These are phyloP conservation scores for Zygosaccharomyces bisporus DNA, from an alignment of 805 yeast genomes.

Conservation along the genomic window DNA sequence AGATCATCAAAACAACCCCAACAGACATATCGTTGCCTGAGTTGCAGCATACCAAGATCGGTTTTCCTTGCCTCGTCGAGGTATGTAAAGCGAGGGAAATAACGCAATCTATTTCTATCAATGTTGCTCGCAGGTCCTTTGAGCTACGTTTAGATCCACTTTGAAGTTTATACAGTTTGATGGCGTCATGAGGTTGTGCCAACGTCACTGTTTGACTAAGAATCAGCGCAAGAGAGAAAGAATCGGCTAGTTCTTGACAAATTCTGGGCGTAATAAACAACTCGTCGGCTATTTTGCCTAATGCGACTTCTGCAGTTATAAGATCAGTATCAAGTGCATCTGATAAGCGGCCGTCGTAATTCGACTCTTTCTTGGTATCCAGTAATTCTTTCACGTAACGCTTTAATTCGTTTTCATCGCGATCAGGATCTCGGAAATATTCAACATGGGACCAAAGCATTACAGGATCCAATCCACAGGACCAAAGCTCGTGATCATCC, in stretches of 20 bases:
- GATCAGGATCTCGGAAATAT: slow-evolving; percentile 25
- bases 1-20: slow-evolving; percentile 52
- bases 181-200: slow-evolving; percentile 2
- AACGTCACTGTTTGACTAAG: slow-evolving; percentile 19
- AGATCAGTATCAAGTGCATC: slow-evolving; percentile 17
- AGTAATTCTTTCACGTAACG: slow-evolving; percentile 11
- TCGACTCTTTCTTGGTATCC: neutral
- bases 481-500: slow-evolving; percentile 91
- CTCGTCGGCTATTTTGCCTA: slow-evolving; percentile 23
- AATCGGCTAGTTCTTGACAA: slow-evolving; percentile 8
- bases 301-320: slow-evolving; percentile 21
- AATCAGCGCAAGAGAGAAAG: slow-evolving; percentile 20
- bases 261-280: slow-evolving; percentile 12
- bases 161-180: slow-evolving; percentile 21
- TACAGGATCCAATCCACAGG: slow-evolving; percentile 48
- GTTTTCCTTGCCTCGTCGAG: slow-evolving; percentile 11
- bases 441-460: slow-evolving; percentile 52
- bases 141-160: slow-evolving; percentile 62
- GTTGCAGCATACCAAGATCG: slow-evolving; percentile 53
- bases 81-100: slow-evolving; percentile 10
- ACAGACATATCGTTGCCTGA: slow-evolving; percentile 64
- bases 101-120: slow-evolving; percentile 43
- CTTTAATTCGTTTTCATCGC: slow-evolving; percentile 34
- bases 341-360: neutral
- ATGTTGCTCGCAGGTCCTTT: slow-evolving; percentile 47